Base-by-base conservation (phyloP, 768 basidiomycete genomes). In the Chalciporus chontae region DNA sequence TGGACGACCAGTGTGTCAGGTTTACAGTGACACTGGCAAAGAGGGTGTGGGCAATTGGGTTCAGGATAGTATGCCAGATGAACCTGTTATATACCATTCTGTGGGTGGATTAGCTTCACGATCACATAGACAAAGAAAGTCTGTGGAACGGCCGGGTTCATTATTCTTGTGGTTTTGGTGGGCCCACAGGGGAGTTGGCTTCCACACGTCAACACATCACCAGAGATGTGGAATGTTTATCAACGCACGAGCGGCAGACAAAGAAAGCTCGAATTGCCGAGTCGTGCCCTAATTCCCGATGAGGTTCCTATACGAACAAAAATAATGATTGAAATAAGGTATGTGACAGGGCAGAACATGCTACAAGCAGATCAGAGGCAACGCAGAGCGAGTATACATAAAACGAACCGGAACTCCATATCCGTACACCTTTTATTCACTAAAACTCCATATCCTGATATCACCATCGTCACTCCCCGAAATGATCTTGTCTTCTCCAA, bases 391-490 rank as follows among this genome's bases (percentile, higher is more conserved):
- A 26, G 18, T 15, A 5, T 27, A 40, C 42, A 18, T 40, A 34
- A 48, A 40, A 51, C 41, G 6, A 11, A 37, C 15, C 19, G 26
- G 37, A 40, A 39, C 54, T 43, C 26, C 19, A 43, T 10, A 27
- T 19, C 45, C 43, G 57, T 36, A 36, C n/a, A 36, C n/a, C 11
- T 45, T 24, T 13, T 64, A 53, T 55, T 73, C 74, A 53, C 74
- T 71, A 46, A 85, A 86, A 62, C 73, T 81, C 94, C 94, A 97
- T 40, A 96, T 76, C 63, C 84, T 84, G 47, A 97, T 73, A 52
- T 90, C 86, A 18, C 87, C 82, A 61, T 96, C 94, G 63, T 97
- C 94, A 57, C 92, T 92, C 9, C 94, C 94, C n/a, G 93, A 94
- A 8, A 98, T 81, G 40, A 96, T 90, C 71, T 94, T 93, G 68